Evolutionary conservation across 1,139 yeast species (phyloP).

Genomic region (Yamadazyma mexicana): DNA sequence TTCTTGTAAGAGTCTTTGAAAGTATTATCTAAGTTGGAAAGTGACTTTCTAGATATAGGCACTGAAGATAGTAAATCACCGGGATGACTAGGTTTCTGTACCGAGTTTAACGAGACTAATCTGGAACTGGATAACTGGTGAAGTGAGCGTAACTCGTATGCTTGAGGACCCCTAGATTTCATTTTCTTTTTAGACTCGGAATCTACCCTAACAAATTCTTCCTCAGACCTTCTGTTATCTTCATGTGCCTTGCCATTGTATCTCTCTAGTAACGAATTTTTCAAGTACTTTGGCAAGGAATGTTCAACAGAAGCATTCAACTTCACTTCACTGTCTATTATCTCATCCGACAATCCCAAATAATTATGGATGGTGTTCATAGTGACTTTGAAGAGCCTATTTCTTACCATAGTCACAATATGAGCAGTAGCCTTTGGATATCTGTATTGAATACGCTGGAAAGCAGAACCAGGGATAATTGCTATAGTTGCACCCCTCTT

Average conservation of each 20-base stretch:
- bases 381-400: conserved; percentile 85
- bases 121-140: conserved; percentile 41
- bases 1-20: conserved; percentile 8
- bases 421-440: conserved; percentile 92
- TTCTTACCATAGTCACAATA: conserved; percentile 87
- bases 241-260: conserved; percentile 5
- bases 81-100: conserved; percentile 63
- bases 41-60: conserved; percentile 61
- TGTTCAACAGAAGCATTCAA: conserved; percentile 52
- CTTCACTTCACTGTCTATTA: conserved; percentile 71
- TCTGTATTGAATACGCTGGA: conserved; percentile 66
- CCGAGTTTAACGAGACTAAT: conserved; percentile 64
- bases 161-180: background rate
- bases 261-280: conserved; percentile 56
- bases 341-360: conserved; percentile 79
- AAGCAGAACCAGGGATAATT: conserved; percentile 84
- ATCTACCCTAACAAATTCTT: conserved; percentile 3
- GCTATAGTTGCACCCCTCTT: conserved; percentile 74
- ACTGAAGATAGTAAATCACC: conserved; percentile 85
- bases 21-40: conserved; percentile 17
- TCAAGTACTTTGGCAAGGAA: conserved; percentile 59
- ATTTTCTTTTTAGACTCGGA: conserved; percentile 1
- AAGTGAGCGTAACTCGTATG: conserved; percentile 4
- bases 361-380: conserved; percentile 87
- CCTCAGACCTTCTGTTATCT: conserved; percentile 1